phyloP scores from a whole-genome alignment of 1,139 yeast species.

The Taiozyma sp. region DNA sequence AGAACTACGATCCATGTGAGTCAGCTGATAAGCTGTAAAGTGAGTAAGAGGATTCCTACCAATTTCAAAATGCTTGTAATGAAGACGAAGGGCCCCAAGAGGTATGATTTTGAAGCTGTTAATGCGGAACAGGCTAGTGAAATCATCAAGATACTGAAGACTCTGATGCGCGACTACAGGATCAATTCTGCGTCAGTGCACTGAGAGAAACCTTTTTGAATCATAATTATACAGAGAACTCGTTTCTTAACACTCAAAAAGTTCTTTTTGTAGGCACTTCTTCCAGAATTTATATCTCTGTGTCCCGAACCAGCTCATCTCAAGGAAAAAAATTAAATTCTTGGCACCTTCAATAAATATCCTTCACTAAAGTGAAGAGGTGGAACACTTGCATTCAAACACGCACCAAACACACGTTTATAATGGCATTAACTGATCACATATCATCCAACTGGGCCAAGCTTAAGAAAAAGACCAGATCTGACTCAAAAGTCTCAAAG shows the following conservation, averaged over 20 bases:
- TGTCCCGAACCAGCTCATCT: not conserved
- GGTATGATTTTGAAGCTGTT: constrained; percentile 83
- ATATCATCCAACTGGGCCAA: constrained; percentile 13
- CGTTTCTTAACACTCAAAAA: too few species aligned
- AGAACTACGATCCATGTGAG: constrained; percentile 86
- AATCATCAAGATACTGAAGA: constrained; percentile 63
- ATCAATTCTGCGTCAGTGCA: constrained; percentile 24
- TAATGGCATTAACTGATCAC: constrained; percentile 7
- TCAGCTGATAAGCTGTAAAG: constrained; percentile 73
- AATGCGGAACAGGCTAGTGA: constrained; percentile 61
- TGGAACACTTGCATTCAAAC: not conserved
- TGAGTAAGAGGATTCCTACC: constrained; percentile 69
- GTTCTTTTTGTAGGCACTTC: not conserved
- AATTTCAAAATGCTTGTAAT: constrained; percentile 82
- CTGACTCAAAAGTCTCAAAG: constrained; percentile 4
- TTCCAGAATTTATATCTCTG: not conserved
- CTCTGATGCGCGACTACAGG: constrained; percentile 47
- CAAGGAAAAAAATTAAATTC: not conserved
- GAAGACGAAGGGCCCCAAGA: constrained; percentile 62
- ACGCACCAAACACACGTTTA: not conserved
- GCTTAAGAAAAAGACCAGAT: constrained; percentile 11
- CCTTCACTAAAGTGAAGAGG: not conserved
- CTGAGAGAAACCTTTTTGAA: not conserved
- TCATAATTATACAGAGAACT: not conserved
- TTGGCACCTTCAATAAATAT: not conserved